These are phyloP conservation scores for Alternaria viburni DNA, from an alignment of 2,329 filamentous ascomycete genomes.

Conservation along the genomic window DNA sequence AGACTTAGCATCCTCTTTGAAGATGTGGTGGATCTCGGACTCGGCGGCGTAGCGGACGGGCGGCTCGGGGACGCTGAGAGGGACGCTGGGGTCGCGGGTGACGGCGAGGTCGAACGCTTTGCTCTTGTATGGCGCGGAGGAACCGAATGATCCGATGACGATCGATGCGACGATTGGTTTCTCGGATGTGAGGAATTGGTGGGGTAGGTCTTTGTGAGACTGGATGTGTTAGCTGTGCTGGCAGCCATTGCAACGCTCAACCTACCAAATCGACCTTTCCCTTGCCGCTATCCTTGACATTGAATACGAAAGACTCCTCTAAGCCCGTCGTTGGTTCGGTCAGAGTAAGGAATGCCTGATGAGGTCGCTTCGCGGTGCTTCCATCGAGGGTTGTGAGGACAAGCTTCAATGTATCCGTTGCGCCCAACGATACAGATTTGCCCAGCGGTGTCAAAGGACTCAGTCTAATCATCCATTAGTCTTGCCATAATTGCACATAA, in stretches of 20 bases:
- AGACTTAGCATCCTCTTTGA: conserved; percentile 78
- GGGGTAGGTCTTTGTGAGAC: conserved; percentile 87
- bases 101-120: conserved; percentile 77
- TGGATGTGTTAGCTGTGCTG: conserved; percentile 52
- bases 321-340: conserved; percentile 76
- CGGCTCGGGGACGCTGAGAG: conserved; percentile 66
- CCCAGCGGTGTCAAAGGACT: conserved; percentile 63
- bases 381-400: conserved; percentile 80
- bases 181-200: conserved; percentile 74
- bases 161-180: conserved; percentile 79
- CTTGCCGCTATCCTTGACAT: conserved; percentile 86
- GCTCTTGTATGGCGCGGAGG: conserved; percentile 69
- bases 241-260: conserved; percentile 6
- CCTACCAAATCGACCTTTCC: conserved; percentile 82
- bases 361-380: conserved; percentile 79
- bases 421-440: conserved; percentile 68
- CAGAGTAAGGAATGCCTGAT: conserved; percentile 90
- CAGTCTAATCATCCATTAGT: conserved; percentile 42
- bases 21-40: conserved; percentile 88
- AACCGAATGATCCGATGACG: conserved; percentile 85
- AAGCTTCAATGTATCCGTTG: conserved; percentile 79
- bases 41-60: conserved; percentile 84
- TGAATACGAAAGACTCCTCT: conserved; percentile 85
- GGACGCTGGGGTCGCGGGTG: conserved; percentile 65
- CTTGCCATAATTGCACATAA: not conserved